Evolutionary conservation across 805 yeast genomes (phyloP).

Genomic region (Phaffomyces thermotolerans): DNA sequence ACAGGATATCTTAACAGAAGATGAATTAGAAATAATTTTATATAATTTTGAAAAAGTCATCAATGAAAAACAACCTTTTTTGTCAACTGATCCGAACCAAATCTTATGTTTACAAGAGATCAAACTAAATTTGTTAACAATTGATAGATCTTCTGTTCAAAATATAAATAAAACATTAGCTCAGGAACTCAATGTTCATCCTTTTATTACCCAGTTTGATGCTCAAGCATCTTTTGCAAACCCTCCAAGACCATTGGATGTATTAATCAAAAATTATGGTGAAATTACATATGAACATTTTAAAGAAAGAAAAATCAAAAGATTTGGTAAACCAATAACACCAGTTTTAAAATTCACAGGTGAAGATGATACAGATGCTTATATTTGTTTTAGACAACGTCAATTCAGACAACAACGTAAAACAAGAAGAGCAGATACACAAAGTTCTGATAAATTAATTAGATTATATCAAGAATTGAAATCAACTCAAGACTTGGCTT

Average conservation of each 20-base stretch:
- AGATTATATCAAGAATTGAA: conserved; percentile 68
- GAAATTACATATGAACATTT: conserved; percentile 69
- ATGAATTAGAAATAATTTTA: conserved; percentile 77
- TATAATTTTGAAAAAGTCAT: conserved; percentile 69
- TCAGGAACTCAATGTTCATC: conserved; percentile 45
- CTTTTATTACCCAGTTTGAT: conserved; percentile 53
- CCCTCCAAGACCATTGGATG: conserved; percentile 37
- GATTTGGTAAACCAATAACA: conserved; percentile 62
- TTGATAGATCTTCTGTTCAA: conserved; percentile 42
- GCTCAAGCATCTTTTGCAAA: conserved; percentile 26
- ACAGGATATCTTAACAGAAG: conserved; percentile 48
- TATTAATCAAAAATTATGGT: conserved; percentile 55
- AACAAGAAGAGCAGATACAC: conserved; percentile 89
- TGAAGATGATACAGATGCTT: conserved; percentile 91
- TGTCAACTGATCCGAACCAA: conserved; percentile 77
- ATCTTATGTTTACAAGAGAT: conserved; percentile 66
- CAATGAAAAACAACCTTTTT: conserved; percentile 78
- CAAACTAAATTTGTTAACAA: conserved; percentile 39
- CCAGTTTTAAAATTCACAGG: conserved; percentile 75
- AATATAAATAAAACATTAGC: conserved; percentile 52
- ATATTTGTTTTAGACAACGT: conserved; percentile 90
- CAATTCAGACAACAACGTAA: conserved; percentile 94
- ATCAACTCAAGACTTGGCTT: conserved; percentile 62
- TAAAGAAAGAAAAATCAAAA: conserved; percentile 62
- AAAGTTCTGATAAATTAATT: conserved; percentile 79